Conservation (phyloP, 176 grass and related monocot genomes). For the Oryza meyeriana region DNA sequence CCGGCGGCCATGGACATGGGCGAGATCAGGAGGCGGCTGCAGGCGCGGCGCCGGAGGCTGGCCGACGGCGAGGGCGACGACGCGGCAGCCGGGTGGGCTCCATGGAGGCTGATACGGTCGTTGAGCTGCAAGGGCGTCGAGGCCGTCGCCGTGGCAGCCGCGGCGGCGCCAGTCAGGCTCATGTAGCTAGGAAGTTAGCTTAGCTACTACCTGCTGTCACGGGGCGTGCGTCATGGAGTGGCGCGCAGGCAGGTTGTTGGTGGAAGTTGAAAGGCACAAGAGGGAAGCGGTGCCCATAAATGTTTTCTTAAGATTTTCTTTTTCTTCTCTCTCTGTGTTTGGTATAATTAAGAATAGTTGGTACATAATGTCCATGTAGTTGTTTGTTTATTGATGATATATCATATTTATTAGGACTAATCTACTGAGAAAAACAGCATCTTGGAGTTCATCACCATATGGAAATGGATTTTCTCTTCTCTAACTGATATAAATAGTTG, state of each 20-base stretch:
- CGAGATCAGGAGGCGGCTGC: conserved; percentile 65
- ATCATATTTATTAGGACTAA: background rate
- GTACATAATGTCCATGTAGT: background rate
- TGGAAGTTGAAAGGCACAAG: conserved; percentile 18
- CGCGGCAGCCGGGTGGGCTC: conserved; percentile 19
- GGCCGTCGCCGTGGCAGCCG: conserved; percentile 47
- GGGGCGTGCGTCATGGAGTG: background rate
- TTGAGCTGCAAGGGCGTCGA: conserved; percentile 76
- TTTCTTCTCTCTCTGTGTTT: background rate
- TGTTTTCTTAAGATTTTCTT: background rate
- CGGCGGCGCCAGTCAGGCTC: conserved; percentile 51
- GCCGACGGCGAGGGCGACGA: background rate
- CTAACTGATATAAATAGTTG: background rate
- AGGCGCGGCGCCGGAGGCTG: conserved; percentile 17
- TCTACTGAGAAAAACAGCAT: background rate
- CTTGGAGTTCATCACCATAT: background rate
- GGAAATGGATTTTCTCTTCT: background rate
- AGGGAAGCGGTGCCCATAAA: conserved; percentile 15
- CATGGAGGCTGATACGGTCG: conserved; percentile 65
- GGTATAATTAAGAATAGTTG: background rate
- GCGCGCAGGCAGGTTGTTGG: background rate
- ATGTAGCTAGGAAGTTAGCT: background rate
- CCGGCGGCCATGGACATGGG: conserved; percentile 69
- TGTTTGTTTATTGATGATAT: background rate
- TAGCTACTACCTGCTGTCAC: conserved; percentile 9